Evolutionary conservation across 768 basidiomycete species (phyloP), one percentile per base, ranked within the genome.

Genomic region (Roridomyces roridus): DNA sequence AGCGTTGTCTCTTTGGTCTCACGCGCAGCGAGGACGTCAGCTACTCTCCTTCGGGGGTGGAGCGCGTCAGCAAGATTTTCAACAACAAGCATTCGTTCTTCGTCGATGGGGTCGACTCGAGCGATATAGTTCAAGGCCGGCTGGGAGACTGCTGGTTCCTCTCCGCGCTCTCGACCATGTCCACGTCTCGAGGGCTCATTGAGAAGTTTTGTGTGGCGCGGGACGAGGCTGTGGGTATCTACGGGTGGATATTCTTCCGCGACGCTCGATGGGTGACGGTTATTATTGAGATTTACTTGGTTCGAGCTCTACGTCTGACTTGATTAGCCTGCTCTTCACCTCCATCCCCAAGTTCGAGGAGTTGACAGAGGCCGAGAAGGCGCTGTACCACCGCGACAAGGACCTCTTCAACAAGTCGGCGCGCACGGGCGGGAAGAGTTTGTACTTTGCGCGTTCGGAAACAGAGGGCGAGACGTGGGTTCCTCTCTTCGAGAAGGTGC

Each of bases 91-190:
- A 11, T 15, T 70, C 76, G 25, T 85, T 84, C 67, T 80, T 80
- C 57, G 66, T 76, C n/a, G 73, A 80, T 44, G 80, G 76, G 23
- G 74, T 78, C 0, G 72, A 74, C 42, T 76, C 76, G 2, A 77
- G 75, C 46, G 83, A 84, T 57, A 77, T 84, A 31, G 71, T 78
- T 3, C 83, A 84, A 70, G 84, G 84, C 12, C 65, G 61, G 4
- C 62, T 84, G n/a, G 81, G 78, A 0, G 80, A 85, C 59, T 85
- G 83, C 60, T 85, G 81, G 81, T 83, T 85, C 64, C 61, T 85
- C 7, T 79, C 77, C 6, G 84, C 82, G 1, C 64, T 85, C 11
- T 75, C 83, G 2, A 82, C 80, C 3, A 76, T 83, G 26, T 74
- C 81, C 6, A 80, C 80, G 4, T 71, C 76, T 0, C 69, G 75